Base-by-base conservation (phyloP, 495 filamentous ascomycete species). In the Delitschia confertaspora region DNA sequence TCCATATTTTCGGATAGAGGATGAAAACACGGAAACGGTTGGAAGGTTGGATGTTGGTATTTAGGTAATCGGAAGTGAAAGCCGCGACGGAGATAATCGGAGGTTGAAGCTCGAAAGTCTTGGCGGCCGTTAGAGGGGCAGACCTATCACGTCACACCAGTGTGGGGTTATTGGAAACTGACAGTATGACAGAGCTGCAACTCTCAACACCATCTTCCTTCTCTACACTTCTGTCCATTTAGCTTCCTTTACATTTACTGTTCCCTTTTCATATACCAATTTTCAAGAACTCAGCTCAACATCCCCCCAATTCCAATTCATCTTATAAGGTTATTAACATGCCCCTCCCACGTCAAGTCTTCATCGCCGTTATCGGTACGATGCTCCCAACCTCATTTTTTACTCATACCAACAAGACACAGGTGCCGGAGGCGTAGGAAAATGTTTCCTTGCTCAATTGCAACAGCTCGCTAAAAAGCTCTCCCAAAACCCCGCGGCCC, bases 351-450 rank as follows among this genome's bases (percentile, higher is more conserved):
- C 49, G 54, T 22, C 56, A 62, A 33, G 41, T 66, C 19, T 59
- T 55, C 42, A 55, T 68, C 21, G 65, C 63, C 14, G 59, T 72
- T 18, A 63, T 72, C 21, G 69, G 69, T 67, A 60, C 38, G 41
- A 21, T 36, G 37, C 42, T 19, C 17, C 27, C 33, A 32, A 36
- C 14, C 22, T 14, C 9, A 46, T 19, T 11, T n/a, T n/a, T 31
- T 8, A 4, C 48, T 29, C 27, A 55, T 31, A 46, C 21, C 34
- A 6, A 21, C 14, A 20, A 17, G 29, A 10, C 16, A 7, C 53
- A 95, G 91, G 91, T 52, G 83, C 80, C 51, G 91, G 91, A 55
- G 89, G 91, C 40, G 91, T 98, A 39, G 91, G 91, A 47, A 83
- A 84, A 62, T 76, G 77, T 58, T 95, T 96, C 73, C 79, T 98